These are phyloP conservation scores for Codiaeum variegatum DNA, from an alignment of 441 rosid genomes.

Conservation along the genomic window DNA sequence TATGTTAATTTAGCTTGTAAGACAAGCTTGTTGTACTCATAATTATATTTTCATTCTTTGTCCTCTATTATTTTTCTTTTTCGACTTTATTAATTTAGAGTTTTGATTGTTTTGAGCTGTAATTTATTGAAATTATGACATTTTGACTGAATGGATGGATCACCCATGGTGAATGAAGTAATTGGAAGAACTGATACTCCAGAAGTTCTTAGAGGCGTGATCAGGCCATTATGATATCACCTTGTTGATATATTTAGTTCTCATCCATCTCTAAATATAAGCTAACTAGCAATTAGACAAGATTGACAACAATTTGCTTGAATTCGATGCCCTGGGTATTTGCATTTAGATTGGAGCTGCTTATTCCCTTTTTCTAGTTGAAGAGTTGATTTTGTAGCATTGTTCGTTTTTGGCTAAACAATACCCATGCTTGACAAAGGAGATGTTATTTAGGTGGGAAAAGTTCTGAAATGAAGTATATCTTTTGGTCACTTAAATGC, in stretches of 20 bases:
- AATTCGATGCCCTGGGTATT: neutral
- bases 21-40: slow-evolving; percentile 13
- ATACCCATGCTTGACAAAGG: neutral
- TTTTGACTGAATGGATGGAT: neutral
- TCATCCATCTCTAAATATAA: neutral
- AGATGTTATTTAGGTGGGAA: neutral
- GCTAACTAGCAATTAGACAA: slow-evolving; percentile 3
- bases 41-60: neutral
- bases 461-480: neutral
- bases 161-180: neutral
- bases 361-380: slow-evolving; percentile 4
- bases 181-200: neutral
- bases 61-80: neutral
- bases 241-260: neutral
- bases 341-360: neutral
- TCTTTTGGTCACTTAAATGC: neutral
- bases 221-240: neutral
- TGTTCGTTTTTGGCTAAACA: slow-evolving; percentile 1
- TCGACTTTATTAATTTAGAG: neutral
- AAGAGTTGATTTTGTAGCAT: neutral
- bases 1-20: neutral
- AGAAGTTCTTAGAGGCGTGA: neutral
- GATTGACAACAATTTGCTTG: neutral
- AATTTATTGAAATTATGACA: neutral
- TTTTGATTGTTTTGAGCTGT: neutral